phyloP scores from a whole-genome alignment of 495 filamentous ascomycete species.

The Hyaloscypha bicolor region DNA sequence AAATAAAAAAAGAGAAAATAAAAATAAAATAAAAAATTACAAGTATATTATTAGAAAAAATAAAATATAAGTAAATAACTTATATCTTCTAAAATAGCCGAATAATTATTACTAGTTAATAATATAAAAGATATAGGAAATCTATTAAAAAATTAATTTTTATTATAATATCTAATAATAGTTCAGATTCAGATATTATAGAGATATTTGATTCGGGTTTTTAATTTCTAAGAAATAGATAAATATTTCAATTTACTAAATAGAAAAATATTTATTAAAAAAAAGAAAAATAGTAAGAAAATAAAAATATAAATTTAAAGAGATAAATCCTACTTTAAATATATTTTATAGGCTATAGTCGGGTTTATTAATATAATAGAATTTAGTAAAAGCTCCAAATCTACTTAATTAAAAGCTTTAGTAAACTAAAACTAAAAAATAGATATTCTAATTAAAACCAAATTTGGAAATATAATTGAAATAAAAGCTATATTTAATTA shows the following conservation, averaged over 20 bases:
- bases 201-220: not conserved
- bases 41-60: not conserved
- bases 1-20: not conserved
- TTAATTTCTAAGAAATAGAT: not conserved
- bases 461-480: not conserved
- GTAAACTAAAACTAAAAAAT: not conserved
- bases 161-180: not conserved
- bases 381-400: constrained; percentile 1
- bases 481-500: not conserved
- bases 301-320: not conserved
- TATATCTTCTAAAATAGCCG: not conserved
- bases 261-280: constrained; percentile 4
- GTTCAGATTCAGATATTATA: not conserved
- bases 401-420: not conserved
- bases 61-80: constrained; percentile 2
- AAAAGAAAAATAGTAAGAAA: too few relatives aligned
- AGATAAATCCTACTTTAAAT: not conserved
- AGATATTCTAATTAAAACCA: not conserved
- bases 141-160: not conserved
- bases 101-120: not conserved
- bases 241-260: constrained; percentile 2
- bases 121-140: constrained; percentile 1
- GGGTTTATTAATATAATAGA: not conserved
- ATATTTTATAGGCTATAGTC: not conserved
- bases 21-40: not conserved